These are phyloP conservation scores for Ballota nigra DNA, from an alignment of 257 asterid species.

Conservation along the genomic window DNA sequence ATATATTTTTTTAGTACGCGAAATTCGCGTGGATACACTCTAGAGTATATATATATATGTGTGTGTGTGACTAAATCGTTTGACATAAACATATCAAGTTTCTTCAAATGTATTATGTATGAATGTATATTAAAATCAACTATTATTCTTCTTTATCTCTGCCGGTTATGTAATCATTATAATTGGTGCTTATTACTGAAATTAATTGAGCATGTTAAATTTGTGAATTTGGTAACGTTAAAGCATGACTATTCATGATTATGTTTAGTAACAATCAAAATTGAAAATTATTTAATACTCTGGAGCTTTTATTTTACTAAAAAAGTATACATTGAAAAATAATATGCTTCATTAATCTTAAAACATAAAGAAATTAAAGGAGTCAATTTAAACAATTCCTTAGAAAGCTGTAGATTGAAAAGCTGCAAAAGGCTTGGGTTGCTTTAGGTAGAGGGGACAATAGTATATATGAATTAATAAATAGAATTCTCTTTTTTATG, in stretches of 20 bases:
- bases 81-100: too few species aligned
- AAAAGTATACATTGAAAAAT: background rate
- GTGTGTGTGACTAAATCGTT: too few species aligned
- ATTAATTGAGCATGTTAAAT: background rate
- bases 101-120: too few species aligned
- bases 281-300: background rate
- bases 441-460: slow-evolving; percentile 52
- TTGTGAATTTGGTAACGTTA: background rate
- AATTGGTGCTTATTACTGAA: background rate
- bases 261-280: background rate
- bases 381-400: slow-evolving; percentile 19
- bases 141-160: background rate
- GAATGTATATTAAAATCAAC: too few species aligned
- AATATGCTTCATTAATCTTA: background rate
- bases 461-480: slow-evolving; percentile 17
- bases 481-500: slow-evolving; percentile 4
- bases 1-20: too few species aligned
- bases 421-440: slow-evolving; percentile 41
- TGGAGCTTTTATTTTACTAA: background rate
- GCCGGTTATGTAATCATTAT: too few species aligned
- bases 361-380: slow-evolving; percentile 1
- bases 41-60: too few species aligned
- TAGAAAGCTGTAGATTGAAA: slow-evolving; percentile 31
- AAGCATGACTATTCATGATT: background rate
- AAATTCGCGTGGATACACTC: too few species aligned